Evolutionary conservation across 192 early-diverging fungal genomes (phyloP).

Genomic region (Cetraspora pellucida): DNA sequence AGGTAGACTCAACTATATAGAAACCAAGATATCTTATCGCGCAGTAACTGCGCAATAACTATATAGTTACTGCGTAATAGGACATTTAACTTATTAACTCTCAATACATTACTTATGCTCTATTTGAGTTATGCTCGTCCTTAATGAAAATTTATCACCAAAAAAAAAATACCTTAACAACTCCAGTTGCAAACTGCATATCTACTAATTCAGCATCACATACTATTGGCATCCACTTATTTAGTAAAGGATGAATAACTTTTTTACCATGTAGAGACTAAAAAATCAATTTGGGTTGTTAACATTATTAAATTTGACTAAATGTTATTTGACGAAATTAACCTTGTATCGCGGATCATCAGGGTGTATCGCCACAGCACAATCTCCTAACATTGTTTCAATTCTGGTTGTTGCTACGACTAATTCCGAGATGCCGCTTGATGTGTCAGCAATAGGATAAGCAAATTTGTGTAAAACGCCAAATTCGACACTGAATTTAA

Average conservation of each 20-base stretch:
- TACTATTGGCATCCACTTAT: constrained; percentile 79
- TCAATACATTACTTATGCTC: background rate
- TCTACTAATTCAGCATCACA: constrained; percentile 83
- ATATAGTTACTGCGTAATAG: no score
- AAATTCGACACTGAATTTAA: constrained; percentile 83
- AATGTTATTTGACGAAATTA: no score
- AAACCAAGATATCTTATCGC: no score
- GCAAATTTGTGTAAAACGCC: constrained; percentile 90
- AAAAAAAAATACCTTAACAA: constrained; percentile 75
- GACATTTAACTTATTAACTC: no score
- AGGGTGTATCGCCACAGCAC: constrained; percentile 91
- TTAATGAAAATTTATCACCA: background rate
- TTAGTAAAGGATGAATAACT: constrained; percentile 83
- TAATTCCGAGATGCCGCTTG: constrained; percentile 59
- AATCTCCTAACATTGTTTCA: constrained; percentile 98
- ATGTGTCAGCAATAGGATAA: constrained; percentile 78
- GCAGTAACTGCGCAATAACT: no score
- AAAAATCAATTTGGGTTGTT: background rate
- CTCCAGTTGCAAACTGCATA: constrained; percentile 92
- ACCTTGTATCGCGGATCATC: constrained; percentile 83
- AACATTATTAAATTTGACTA: no score
- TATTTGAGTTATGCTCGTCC: background rate
- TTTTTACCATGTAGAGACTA: constrained; percentile 60
- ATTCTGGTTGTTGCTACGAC: constrained; percentile 96
- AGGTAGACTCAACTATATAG: no score